Evolutionary conservation across 2,329 filamentous ascomycete species (phyloP).

Genomic region (Diaporthe sp.): DNA sequence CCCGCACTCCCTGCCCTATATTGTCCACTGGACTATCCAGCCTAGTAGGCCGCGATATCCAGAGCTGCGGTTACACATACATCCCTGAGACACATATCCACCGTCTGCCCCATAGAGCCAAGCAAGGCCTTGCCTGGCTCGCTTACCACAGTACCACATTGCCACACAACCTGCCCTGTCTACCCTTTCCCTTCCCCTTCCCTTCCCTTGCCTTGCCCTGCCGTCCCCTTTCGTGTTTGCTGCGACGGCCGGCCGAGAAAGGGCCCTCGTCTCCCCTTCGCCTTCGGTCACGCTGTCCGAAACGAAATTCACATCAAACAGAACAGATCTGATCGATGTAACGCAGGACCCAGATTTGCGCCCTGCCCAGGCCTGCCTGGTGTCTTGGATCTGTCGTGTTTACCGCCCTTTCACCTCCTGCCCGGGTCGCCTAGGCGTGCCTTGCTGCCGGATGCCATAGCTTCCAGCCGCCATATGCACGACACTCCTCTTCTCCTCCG

Average conservation of each 20-base stretch:
- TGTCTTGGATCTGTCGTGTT: slow-evolving; percentile 43
- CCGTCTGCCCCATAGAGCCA: slow-evolving; percentile 17
- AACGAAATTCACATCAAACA: slow-evolving; percentile 38
- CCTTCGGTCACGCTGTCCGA: slow-evolving; percentile 33
- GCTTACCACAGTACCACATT: slow-evolving; percentile 20
- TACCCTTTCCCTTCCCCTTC: not conserved
- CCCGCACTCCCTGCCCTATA: not conserved
- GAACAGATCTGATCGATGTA: slow-evolving; percentile 40
- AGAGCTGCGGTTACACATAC: slow-evolving; percentile 20
- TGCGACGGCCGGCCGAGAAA: slow-evolving; percentile 31
- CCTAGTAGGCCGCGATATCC: slow-evolving; percentile 1
- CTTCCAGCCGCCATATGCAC: slow-evolving; percentile 37
- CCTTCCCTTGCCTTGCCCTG: not conserved
- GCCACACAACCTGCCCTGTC: slow-evolving; percentile 1
- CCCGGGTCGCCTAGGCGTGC: not conserved
- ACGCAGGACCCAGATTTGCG: slow-evolving; percentile 31
- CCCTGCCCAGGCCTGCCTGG: slow-evolving; percentile 28
- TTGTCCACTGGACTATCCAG: not conserved
- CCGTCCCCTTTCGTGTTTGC: not conserved
- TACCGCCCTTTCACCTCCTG: slow-evolving; percentile 40
- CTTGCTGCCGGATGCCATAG: slow-evolving; percentile 36
- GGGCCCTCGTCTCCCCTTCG: slow-evolving; percentile 20
- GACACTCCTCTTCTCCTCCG: not conserved
- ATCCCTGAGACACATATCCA: slow-evolving; percentile 31
- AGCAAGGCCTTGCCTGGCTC: slow-evolving; percentile 11